Percentiles rank a stretch among this genome's conserved stretches.
Conservation (phyloP, 345 rosid genomes). For the Acer campestre region DNA sequence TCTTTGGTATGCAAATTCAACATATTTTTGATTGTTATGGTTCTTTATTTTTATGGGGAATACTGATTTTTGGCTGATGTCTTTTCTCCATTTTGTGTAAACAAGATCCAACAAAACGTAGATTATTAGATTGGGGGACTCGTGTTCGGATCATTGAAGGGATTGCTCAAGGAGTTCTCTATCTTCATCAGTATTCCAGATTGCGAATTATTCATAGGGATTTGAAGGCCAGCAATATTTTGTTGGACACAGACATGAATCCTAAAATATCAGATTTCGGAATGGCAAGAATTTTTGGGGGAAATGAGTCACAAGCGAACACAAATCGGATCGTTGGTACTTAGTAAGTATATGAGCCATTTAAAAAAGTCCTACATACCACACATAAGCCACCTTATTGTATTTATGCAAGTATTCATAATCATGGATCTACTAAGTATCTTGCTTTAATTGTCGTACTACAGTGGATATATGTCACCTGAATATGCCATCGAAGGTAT, state of each 20-base stretch:
- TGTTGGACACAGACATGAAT: constrained; percentile 44
- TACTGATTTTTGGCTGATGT: neutral
- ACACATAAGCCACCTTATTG: neutral
- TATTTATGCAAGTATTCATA: neutral
- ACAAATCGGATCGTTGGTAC: constrained; percentile 28
- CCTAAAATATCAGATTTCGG: constrained; percentile 60
- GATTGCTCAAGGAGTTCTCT: constrained; percentile 56
- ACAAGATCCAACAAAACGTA: constrained; percentile 34
- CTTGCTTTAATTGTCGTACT: neutral
- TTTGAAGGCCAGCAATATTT: constrained; percentile 50
- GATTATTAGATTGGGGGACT: constrained; percentile 29
- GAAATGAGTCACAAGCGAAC: constrained; percentile 33
- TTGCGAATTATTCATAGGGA: constrained; percentile 54
- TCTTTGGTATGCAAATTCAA: constrained; percentile 40
- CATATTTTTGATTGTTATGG: neutral
- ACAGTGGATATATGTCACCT: too few species aligned
- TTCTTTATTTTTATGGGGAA: neutral
- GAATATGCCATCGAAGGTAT: too few species aligned
- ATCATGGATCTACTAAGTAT: neutral
- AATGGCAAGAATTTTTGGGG: constrained; percentile 49
- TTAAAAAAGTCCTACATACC: neutral
- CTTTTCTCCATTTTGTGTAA: neutral
- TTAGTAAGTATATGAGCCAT: constrained; percentile 32
- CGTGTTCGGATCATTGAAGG: constrained; percentile 45
- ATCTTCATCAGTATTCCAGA: constrained; percentile 54